phyloP scores from a whole-genome alignment of 345 rosid genomes.

The Corymbia maculata region DNA sequence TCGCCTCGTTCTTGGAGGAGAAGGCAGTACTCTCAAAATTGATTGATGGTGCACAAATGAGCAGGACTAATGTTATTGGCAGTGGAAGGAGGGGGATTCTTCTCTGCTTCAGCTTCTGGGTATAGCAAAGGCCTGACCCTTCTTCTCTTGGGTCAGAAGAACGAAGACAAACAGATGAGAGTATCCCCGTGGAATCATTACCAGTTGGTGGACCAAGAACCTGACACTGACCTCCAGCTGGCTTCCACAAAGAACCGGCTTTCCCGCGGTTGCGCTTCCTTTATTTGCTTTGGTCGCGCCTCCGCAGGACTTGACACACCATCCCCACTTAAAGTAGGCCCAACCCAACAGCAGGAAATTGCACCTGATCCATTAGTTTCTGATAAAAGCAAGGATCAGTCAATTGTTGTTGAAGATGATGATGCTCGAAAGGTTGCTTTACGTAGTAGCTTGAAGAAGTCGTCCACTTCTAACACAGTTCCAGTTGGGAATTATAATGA shows the following conservation, averaged over 20 bases:
- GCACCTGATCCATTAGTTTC: conserved; percentile 38
- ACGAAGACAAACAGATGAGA: conserved; percentile 87
- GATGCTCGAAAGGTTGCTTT: conserved; percentile 33
- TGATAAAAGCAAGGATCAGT: conserved; percentile 24
- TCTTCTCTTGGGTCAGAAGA: conserved; percentile 76
- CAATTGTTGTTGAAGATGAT: conserved; percentile 25
- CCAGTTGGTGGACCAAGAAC: conserved; percentile 87
- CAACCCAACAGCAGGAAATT: conserved; percentile 47
- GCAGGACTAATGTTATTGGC: conserved; percentile 89
- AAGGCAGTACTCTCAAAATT: conserved; percentile 7
- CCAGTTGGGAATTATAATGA: conserved; percentile 35
- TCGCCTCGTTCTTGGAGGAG: conserved; percentile 1
- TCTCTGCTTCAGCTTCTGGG: conserved; percentile 97
- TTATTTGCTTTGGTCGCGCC: conserved; percentile 84
- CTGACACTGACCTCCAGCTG: conserved; percentile 82
- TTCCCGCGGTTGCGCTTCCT: conserved; percentile 83
- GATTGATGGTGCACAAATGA: conserved; percentile 46
- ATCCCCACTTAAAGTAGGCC: conserved; percentile 74
- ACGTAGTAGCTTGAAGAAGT: conserved; percentile 82
- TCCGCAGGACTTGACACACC: conserved; percentile 73
- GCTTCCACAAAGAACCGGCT: conserved; percentile 74
- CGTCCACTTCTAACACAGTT: conserved; percentile 15
- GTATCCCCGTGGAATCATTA: conserved; percentile 91
- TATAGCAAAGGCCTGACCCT: conserved; percentile 86
- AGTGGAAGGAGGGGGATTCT: conserved; percentile 98